phyloP scores from a whole-genome alignment of 257 asterid genomes.

The Ilex asprella region DNA sequence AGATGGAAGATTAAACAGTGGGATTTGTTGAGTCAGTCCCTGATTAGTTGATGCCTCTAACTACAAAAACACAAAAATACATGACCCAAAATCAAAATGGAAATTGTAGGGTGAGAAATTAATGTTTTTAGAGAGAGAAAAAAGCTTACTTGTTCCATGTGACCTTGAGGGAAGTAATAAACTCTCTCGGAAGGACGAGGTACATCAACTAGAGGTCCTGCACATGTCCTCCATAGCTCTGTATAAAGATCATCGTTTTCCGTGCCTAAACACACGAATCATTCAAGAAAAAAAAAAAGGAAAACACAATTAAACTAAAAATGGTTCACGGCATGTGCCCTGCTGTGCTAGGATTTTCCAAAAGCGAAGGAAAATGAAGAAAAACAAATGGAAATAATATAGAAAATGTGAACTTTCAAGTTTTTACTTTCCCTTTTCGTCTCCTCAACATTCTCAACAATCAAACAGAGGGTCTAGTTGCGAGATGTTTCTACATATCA shows the following conservation, averaged over 20 bases:
- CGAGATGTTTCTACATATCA: background rate
- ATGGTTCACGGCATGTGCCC: constrained; percentile 1
- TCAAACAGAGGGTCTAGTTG: background rate
- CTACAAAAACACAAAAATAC: constrained; percentile 27
- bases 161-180: constrained; percentile 88
- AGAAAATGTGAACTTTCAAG: background rate
- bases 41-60: constrained; percentile 81
- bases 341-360: background rate
- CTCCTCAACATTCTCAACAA: background rate
- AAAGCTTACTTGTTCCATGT: constrained; percentile 62
- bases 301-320: background rate
- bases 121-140: background rate
- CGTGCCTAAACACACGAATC: constrained; percentile 27
- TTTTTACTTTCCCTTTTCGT: constrained; percentile 3
- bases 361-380: background rate
- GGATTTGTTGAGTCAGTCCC: constrained; percentile 49
- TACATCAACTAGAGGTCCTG: constrained; percentile 77
- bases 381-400: background rate
- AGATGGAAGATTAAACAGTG: constrained; percentile 60
- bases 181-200: constrained; percentile 54
- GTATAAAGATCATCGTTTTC: constrained; percentile 34
- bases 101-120: constrained; percentile 1
- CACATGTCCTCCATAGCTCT: constrained; percentile 86
- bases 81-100: constrained; percentile 5
- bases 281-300: constrained; percentile 2